A percentile compares a stretch with the other conserved stretches of the same genome.
Conservation (phyloP, 2,329 filamentous ascomycete species). For the Neonectria sp. region DNA sequence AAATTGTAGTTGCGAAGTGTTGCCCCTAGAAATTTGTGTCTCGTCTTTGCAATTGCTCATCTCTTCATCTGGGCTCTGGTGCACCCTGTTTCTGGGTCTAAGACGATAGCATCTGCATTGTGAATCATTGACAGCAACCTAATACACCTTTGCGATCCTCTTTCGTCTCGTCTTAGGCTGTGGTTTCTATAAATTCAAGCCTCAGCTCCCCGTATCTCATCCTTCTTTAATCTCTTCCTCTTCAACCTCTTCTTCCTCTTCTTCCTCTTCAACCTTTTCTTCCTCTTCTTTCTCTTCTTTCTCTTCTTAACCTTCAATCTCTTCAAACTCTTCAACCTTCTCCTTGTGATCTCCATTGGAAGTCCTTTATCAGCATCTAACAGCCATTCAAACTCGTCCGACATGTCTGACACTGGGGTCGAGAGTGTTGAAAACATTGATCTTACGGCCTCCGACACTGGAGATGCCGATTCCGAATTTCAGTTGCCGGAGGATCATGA, state of each 20-base stretch:
- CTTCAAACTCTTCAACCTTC: not conserved
- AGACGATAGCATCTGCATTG: not conserved
- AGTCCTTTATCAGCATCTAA: not conserved
- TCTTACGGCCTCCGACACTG: not conserved
- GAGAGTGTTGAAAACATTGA: slow-evolving; percentile 5
- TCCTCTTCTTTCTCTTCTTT: too few species aligned
- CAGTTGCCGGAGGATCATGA: not conserved
- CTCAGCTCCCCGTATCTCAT: not conserved
- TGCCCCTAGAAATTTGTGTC: not conserved
- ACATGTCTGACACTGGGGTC: slow-evolving; percentile 9
- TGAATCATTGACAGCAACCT: not conserved
- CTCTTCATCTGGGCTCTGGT: not conserved
- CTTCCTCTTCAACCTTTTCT: too few species aligned
- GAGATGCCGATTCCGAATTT: not conserved
- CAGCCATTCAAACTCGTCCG: not conserved
- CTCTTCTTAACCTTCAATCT: too few species aligned
- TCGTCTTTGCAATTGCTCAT: not conserved
- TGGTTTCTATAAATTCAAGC: not conserved
- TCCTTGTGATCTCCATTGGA: too few species aligned
- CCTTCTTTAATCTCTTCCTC: not conserved
- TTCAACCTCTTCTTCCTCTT: not conserved
- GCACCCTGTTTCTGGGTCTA: not conserved
- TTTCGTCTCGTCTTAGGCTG: slow-evolving; percentile 1
- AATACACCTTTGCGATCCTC: not conserved
- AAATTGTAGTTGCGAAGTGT: slow-evolving; percentile 52